Evolutionary conservation across 1,284 basidiomycete species (phyloP), one percentile per base, ranked within the genome.

Genomic region (Microbotryum saponariae): DNA sequence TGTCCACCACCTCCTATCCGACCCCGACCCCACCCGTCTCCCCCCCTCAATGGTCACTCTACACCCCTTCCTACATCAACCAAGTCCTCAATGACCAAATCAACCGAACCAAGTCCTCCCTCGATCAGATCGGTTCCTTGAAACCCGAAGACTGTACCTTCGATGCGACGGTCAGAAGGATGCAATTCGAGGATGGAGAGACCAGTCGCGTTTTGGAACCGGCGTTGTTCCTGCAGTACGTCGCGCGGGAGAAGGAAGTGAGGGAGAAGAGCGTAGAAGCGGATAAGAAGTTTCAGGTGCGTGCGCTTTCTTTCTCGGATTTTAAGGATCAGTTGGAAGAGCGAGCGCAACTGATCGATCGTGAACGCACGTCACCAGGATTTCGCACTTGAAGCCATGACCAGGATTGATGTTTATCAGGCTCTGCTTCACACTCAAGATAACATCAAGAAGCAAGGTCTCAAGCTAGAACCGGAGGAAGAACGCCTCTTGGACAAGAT

Each of bases 191-290:
- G 10, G 85, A 87, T 54, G 81, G 83, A 12, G 74, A 78, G 14
- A 76, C 83, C 37, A 82, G 84, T 57, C 72, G 73, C 10, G 71
- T 77, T 42, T 71, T 78, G 9, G 84, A 86, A 67, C 85, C 85
- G 0, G 78, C 87, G 16, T 76, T 79, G 0, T 90, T 90, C 76
- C 87, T 89, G 72, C 86, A 88, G 74, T 87, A 88, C 68, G 86
- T 90, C 23, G 86, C 86, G 18, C 77, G 83, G 0, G 78, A 79
- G 57, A 84, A 88, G 72, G 82, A 81, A 51, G 79, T 90, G 23
- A 81, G 88, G 8, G 86, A 89, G 69, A 85, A 86, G 1, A 85
- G 86, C 1, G 86, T 83, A 60, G 81, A 82, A 46, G 83, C 85
- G 1, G 87, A 89, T 72, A 80, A 82, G n/a, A 76, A 82, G 49